A percentile compares a stretch with the other conserved stretches of the same genome.
Conservation (phyloP, 2,329 filamentous ascomycete species). For the Blastomyces emzantsi region DNA sequence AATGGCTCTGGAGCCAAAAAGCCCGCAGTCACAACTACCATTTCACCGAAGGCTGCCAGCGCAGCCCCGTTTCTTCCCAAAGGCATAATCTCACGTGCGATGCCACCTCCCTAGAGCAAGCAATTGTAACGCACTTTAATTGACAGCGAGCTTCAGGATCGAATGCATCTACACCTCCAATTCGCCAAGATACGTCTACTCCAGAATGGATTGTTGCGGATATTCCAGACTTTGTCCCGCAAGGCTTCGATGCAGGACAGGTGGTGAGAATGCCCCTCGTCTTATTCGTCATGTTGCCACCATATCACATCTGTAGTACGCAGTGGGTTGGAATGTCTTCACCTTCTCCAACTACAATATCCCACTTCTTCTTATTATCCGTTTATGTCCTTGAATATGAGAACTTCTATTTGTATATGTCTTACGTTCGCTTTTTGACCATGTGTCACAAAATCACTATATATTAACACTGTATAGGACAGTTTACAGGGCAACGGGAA, state of each 20-base stretch:
- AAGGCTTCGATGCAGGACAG: constrained; percentile 33
- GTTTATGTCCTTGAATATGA: neutral
- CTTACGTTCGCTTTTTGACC: neutral
- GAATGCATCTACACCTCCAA: constrained; percentile 33
- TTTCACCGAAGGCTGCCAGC: constrained; percentile 83
- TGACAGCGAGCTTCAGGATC: constrained; percentile 26
- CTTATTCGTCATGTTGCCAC: neutral
- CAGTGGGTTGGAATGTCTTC: neutral
- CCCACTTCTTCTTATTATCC: neutral
- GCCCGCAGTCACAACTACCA: constrained; percentile 52
- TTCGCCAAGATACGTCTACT: constrained; percentile 32
- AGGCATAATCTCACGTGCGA: constrained; percentile 26
- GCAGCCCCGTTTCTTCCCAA: constrained; percentile 55
- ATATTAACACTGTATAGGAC: constrained; percentile 19
- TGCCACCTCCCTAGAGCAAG: constrained; percentile 9
- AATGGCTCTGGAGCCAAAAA: constrained; percentile 49
- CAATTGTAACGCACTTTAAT: constrained; percentile 6
- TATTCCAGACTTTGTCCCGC: constrained; percentile 45
- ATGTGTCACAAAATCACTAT: neutral
- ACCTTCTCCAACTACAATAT: neutral
- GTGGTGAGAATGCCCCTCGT: constrained; percentile 34
- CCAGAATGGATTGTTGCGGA: constrained; percentile 40
- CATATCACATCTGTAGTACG: neutral
- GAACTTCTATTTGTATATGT: neutral
- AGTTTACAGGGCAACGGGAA: constrained; percentile 42